These are phyloP conservation scores for Urochloa ruziziensis DNA, from an alignment of 176 grass and related monocot genomes.

Conservation along the genomic window DNA sequence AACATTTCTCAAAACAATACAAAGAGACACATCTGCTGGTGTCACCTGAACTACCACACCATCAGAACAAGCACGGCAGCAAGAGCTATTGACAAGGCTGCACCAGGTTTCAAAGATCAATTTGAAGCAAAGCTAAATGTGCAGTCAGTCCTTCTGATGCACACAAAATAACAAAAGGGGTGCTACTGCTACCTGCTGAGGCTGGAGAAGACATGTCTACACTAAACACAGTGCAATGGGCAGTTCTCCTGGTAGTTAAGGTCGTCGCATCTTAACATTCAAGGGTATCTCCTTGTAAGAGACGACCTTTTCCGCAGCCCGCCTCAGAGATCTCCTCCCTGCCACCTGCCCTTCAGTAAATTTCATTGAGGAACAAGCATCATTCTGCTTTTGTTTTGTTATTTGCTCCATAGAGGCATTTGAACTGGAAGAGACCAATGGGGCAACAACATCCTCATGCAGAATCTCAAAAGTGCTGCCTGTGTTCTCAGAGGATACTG, in stretches of 20 bases:
- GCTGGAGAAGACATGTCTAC: neutral
- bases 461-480: neutral
- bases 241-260: neutral
- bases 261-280: conserved; percentile 65
- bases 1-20: neutral
- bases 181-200: neutral
- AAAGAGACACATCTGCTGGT: neutral
- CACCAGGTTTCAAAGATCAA: neutral
- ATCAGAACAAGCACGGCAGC: neutral
- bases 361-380: neutral
- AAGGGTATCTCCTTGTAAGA: conserved; percentile 61
- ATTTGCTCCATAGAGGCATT: neutral
- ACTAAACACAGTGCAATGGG: neutral
- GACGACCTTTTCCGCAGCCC: conserved; percentile 49
- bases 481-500: neutral
- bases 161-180: neutral
- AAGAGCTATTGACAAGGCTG: neutral
- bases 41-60: neutral
- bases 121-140: neutral
- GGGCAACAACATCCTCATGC: conserved; percentile 16
- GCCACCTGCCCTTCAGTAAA: neutral
- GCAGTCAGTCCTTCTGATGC: neutral
- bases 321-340: conserved; percentile 32
- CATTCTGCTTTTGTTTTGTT: neutral
- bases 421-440: neutral